phyloP scores from a whole-genome alignment of 768 basidiomycete genomes.

The Russula sp. region DNA sequence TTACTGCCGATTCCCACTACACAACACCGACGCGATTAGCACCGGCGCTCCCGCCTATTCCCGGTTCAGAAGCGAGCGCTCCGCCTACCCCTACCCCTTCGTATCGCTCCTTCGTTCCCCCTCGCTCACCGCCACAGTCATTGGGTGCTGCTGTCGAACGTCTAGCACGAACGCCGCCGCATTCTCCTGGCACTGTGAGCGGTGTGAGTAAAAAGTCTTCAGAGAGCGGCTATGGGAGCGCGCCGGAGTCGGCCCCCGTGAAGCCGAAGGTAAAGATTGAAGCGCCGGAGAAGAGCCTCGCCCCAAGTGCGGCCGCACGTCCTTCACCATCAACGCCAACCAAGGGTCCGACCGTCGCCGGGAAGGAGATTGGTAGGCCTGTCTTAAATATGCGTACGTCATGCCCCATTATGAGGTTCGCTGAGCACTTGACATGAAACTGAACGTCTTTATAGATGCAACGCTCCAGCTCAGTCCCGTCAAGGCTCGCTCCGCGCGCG shows the following conservation, averaged over 20 bases:
- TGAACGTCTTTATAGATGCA: slow-evolving; percentile 40
- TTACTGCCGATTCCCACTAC: slow-evolving; percentile 17
- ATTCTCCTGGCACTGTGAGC: slow-evolving; percentile 6
- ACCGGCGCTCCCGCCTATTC: slow-evolving; percentile 31
- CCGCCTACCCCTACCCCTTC: slow-evolving; percentile 45
- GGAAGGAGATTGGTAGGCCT: slow-evolving; percentile 63
- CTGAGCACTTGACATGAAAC: neutral
- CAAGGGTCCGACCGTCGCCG: slow-evolving; percentile 29
- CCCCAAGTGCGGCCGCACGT: neutral
- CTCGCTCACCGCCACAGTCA: slow-evolving; percentile 60
- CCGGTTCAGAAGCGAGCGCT: slow-evolving; percentile 55
- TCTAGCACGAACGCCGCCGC: slow-evolving; percentile 35
- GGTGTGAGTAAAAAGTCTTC: slow-evolving; percentile 14
- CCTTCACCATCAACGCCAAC: slow-evolving; percentile 8
- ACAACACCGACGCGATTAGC: slow-evolving; percentile 24
- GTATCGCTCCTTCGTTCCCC: slow-evolving; percentile 43
- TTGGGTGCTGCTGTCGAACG: slow-evolving; percentile 67
- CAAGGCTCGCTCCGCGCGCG: slow-evolving; percentile 52
- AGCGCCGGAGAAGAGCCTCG: neutral
- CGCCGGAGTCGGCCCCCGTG: slow-evolving; percentile 2
- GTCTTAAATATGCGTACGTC: slow-evolving; percentile 62
- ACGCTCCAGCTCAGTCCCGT: slow-evolving; percentile 72
- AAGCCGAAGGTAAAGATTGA: slow-evolving; percentile 6
- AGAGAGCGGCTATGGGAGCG: slow-evolving; percentile 24
- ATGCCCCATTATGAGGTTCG: slow-evolving; percentile 2